Percentiles rank a stretch among this genome's conserved stretches.
phyloP scores from a whole-genome alignment of 75 land plant species.

The Picea glauca region DNA sequence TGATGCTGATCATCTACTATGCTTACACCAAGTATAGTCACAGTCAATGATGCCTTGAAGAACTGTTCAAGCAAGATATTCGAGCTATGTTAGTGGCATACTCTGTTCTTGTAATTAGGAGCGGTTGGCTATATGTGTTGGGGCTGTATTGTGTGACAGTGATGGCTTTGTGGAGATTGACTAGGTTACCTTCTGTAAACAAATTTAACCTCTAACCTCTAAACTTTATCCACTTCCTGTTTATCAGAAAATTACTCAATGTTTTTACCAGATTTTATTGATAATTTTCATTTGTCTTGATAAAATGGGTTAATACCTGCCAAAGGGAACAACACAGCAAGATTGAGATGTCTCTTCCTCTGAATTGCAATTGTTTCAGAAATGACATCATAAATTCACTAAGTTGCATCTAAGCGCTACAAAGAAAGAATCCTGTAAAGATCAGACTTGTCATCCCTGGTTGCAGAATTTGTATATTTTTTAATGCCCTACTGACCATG shows the following conservation, averaged over 20 bases:
- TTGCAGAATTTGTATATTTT: background rate
- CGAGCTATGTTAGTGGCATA: background rate
- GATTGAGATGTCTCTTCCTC: too few species aligned
- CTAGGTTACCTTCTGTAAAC: background rate
- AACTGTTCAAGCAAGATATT: background rate
- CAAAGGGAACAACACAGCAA: too few species aligned
- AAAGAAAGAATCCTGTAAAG: too few species aligned
- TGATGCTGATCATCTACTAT: background rate
- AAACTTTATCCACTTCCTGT: background rate
- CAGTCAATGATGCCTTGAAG: background rate
- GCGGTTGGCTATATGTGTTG: background rate
- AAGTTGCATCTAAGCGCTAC: too few species aligned
- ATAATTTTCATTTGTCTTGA: too few species aligned
- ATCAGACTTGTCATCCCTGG: too few species aligned
- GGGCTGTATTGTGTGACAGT: background rate
- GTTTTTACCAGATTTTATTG: background rate
- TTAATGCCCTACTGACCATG: background rate
- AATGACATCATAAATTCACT: too few species aligned
- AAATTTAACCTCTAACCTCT: background rate
- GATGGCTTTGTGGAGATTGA: background rate
- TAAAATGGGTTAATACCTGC: too few species aligned
- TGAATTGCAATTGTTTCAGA: too few species aligned
- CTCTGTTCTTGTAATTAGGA: background rate
- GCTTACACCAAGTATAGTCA: background rate
- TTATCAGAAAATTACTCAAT: background rate